Percentiles rank a stretch among this genome's conserved stretches.
These are phyloP conservation scores for Trichosporon sp. DNA, from an alignment of 1,284 basidiomycete genomes.

Conservation along the genomic window DNA sequence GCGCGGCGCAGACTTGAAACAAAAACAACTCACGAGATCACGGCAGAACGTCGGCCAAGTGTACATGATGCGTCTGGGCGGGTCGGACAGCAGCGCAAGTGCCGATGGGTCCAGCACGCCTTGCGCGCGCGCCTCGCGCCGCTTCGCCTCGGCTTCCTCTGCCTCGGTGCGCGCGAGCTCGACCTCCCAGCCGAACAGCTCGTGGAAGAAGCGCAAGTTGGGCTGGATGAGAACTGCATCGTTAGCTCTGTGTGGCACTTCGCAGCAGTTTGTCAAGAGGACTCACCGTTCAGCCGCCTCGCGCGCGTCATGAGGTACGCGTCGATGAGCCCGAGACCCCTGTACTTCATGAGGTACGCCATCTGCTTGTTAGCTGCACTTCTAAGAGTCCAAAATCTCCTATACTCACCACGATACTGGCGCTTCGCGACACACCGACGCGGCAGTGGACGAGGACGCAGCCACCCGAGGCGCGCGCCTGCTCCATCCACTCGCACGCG, in stretches of 20 bases:
- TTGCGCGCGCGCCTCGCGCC: constrained; percentile 20
- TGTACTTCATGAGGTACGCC: constrained; percentile 94
- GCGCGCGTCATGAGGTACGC: constrained; percentile 65
- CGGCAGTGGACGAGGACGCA: constrained; percentile 93
- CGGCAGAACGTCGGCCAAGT: constrained; percentile 49
- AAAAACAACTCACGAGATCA: constrained; percentile 42
- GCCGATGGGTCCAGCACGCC: constrained; percentile 27
- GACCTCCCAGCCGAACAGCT: constrained; percentile 88
- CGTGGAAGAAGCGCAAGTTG: constrained; percentile 87
- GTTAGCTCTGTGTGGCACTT: neutral
- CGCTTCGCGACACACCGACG: constrained; percentile 88
- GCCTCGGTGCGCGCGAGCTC: constrained; percentile 54
- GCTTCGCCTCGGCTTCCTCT: constrained; percentile 16
- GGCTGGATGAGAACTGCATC: constrained; percentile 76
- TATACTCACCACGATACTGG: constrained; percentile 73
- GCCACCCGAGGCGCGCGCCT: constrained; percentile 72
- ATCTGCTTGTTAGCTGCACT: constrained; percentile 53
- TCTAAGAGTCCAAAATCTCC: neutral
- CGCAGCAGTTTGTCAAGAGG: too few relatives aligned
- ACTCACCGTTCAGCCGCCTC: constrained; percentile 44
- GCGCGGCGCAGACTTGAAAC: neutral
- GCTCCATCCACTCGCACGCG: constrained; percentile 90
- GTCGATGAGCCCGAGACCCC: constrained; percentile 80
- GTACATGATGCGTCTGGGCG: constrained; percentile 33
- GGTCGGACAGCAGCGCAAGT: constrained; percentile 22